A percentile compares a stretch with the other conserved stretches of the same genome.
phyloP scores from a whole-genome alignment of 2,329 filamentous ascomycete genomes.

The Diaporthe australafricana region DNA sequence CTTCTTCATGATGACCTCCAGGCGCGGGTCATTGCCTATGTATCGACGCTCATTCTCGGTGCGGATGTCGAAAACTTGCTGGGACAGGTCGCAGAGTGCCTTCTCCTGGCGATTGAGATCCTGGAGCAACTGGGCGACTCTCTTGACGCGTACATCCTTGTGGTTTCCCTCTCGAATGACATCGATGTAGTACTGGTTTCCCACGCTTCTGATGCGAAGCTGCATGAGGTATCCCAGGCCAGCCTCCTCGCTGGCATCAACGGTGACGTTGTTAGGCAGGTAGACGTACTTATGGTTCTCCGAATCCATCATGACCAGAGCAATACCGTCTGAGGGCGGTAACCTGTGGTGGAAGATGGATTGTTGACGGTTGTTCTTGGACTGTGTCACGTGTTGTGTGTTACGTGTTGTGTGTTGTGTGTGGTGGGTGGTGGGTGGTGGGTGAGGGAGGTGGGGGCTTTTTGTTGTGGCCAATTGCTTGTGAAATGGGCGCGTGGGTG shows the following conservation, averaged over 20 bases:
- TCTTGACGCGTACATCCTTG: slow-evolving; percentile 13
- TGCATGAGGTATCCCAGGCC: background rate
- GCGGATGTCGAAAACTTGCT: slow-evolving; percentile 14
- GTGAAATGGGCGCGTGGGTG: background rate
- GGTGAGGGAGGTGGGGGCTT: background rate
- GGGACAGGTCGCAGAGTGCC: background rate
- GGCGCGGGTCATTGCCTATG: slow-evolving; percentile 2
- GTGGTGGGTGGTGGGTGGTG: background rate
- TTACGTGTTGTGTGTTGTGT: background rate
- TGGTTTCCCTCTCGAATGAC: background rate
- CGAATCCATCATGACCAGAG: slow-evolving; percentile 8
- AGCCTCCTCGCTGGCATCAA: slow-evolving; percentile 15
- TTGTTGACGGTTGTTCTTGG: background rate
- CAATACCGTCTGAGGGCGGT: background rate
- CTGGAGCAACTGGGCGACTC: slow-evolving; percentile 16
- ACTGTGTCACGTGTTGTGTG: background rate
- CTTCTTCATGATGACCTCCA: background rate
- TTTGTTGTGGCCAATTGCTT: background rate
- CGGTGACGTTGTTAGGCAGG: background rate
- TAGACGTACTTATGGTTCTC: slow-evolving; percentile 12
- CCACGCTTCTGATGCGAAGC: background rate
- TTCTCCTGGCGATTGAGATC: slow-evolving; percentile 2
- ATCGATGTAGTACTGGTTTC: background rate
- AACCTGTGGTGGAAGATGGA: background rate
- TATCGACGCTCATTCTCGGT: slow-evolving; percentile 1